Base-by-base conservation (phyloP, 2,329 filamentous ascomycete genomes). In the Ophiostoma montium region DNA sequence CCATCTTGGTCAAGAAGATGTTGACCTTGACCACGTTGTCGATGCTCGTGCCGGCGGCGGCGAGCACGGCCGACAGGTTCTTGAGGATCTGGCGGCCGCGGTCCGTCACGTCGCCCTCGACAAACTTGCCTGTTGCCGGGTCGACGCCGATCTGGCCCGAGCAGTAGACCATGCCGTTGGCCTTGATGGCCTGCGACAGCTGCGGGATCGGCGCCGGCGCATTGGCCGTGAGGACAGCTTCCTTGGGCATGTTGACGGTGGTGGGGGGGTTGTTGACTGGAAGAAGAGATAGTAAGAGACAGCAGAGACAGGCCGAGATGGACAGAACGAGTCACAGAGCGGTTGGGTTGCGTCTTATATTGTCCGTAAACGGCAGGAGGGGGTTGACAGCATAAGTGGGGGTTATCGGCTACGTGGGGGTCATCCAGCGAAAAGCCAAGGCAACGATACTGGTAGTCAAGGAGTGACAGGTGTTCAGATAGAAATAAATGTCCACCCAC, bases 161-260 rank as follows among this genome's bases (percentile, higher is more conserved):
- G 66, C 80, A 83, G 66, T 82, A 85, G 15, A 86, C 76, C 48
- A 81, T 74, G 57, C 78, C 80, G 58, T 79, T 77, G 61, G 72
- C 70, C 54, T 75, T 70, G 56, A 82, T 68, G 36, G 76, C 78
- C 58, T 82, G 75, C 3, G 71, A 77, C 61, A 78, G 74, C 57
- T 78, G 71, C 0, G 72, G 73, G 35, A 75, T 61, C 18, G 74
- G 71, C 52, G 67, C 63, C 31, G 70, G 74, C 12, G 73, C 70
- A 54, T 71, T 70, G 47, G 64, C 59, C n/a, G 70, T 74, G 41
- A 65, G 57, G 30, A 75, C 64, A 30, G 61, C 60, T 49, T 62
- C 48, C 35, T 44, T 52, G 27, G 47, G 13, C 19, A 36, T 19
- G 21, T 32, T 43, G 38, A 27, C 30, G 41, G 41, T 44, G 16